Conservation (phyloP, 345 rosid genomes). For the Dovyalis caffra region DNA sequence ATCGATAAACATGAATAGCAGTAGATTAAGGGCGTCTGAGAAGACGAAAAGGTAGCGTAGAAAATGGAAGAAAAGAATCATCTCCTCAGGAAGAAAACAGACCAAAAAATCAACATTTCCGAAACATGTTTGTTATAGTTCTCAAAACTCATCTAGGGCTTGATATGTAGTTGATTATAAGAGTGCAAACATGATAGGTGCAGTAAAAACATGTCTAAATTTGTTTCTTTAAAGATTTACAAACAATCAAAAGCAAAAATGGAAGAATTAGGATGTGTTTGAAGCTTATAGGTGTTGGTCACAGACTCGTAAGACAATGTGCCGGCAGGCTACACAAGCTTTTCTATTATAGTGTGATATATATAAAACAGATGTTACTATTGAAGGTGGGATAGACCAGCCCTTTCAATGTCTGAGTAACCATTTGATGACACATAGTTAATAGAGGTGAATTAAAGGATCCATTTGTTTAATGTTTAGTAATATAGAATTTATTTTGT, state of each 20-base stretch:
- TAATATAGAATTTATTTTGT: no score
- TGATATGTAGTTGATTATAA: background rate
- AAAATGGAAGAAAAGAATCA: background rate
- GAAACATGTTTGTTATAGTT: background rate
- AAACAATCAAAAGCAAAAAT: background rate
- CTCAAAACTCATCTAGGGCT: background rate
- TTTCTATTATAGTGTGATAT: no score
- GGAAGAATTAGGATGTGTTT: background rate
- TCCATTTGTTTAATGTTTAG: no score
- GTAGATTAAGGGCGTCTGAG: background rate
- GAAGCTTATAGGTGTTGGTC: background rate
- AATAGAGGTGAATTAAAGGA: no score
- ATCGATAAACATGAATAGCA: background rate
- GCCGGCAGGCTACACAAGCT: background rate
- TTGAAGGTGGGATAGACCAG: no score
- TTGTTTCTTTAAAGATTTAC: conserved; percentile 13
- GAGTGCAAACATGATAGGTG: background rate
- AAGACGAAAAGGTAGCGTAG: background rate
- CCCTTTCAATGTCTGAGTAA: no score
- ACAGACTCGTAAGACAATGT: background rate
- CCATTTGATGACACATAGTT: no score
- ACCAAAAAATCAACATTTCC: conserved; percentile 4
- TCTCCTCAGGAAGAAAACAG: background rate
- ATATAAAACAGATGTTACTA: no score
- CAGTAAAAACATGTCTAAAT: background rate